Conservation (phyloP, 2,329 filamentous ascomycete genomes). For the Plectosphaerella plurivora region DNA sequence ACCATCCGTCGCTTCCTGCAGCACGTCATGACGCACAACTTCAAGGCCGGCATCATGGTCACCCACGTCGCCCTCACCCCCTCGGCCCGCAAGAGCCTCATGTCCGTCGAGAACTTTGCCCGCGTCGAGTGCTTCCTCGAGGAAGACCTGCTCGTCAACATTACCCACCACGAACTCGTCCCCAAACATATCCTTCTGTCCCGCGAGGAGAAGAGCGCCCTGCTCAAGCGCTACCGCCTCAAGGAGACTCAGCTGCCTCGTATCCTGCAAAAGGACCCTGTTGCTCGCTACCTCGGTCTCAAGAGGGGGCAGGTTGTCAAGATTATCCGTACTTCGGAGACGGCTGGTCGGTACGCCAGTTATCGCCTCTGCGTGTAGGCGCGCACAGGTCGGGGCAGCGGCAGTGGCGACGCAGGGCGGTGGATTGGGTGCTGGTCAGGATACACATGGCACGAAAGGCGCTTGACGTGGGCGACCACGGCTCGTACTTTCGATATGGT, state of each 20-base stretch:
- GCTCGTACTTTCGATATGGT: no score
- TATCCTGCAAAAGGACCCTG: slow-evolving; percentile 87
- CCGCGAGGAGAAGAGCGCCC: slow-evolving; percentile 78
- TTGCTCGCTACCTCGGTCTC: slow-evolving; percentile 86
- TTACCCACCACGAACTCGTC: slow-evolving; percentile 95
- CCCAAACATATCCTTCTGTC: slow-evolving; percentile 90
- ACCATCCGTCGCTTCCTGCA: slow-evolving; percentile 89
- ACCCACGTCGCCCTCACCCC: slow-evolving; percentile 78
- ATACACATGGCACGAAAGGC: not conserved
- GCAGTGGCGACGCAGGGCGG: not conserved
- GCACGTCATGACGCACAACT: slow-evolving; percentile 73
- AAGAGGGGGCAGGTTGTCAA: slow-evolving; percentile 94
- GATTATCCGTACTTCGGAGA: slow-evolving; percentile 94
- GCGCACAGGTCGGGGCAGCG: not conserved
- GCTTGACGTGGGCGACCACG: not conserved
- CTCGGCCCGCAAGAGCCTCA: slow-evolving; percentile 82
- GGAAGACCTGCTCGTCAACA: slow-evolving; percentile 94
- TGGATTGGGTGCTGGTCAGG: no score
- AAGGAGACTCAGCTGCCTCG: slow-evolving; percentile 97
- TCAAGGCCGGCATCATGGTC: slow-evolving; percentile 87
- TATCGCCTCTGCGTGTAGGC: slow-evolving; percentile 68
- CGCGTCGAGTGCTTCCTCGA: slow-evolving; percentile 94
- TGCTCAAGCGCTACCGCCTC: slow-evolving; percentile 85
- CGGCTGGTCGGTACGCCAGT: slow-evolving; percentile 92
- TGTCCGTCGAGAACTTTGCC: slow-evolving; percentile 68